phyloP scores from a whole-genome alignment of 129 eudicot species.

The Pittosporum tobira region DNA sequence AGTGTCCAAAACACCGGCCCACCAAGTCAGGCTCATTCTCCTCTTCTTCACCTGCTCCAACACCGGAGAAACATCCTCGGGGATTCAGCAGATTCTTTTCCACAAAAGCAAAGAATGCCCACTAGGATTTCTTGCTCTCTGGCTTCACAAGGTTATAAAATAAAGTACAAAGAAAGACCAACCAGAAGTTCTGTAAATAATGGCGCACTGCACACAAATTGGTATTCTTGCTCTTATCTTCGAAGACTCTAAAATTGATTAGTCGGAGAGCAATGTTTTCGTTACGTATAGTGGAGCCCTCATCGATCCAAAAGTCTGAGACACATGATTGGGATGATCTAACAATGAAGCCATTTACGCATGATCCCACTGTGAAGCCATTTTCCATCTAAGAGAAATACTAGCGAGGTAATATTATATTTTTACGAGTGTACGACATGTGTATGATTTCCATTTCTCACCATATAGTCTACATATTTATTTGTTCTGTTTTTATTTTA shows the following conservation, averaged over 20 bases:
- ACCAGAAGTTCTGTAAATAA: constrained; percentile 7
- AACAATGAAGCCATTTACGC: no score
- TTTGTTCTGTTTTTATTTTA: not conserved
- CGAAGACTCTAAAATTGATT: not conserved
- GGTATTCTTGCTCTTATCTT: not conserved
- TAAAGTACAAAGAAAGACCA: not conserved
- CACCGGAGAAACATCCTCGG: constrained; percentile 79
- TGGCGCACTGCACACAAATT: not conserved
- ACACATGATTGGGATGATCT: not conserved
- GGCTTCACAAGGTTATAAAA: not conserved
- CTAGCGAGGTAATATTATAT: constrained; percentile 10
- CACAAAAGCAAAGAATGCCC: constrained; percentile 43
- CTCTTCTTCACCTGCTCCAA: constrained; percentile 54
- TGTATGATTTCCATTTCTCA: constrained; percentile 18
- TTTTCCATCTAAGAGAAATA: not conserved
- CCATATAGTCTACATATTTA: no score
- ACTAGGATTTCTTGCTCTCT: constrained; percentile 15
- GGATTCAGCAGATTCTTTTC: constrained; percentile 92
- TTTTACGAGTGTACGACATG: constrained; percentile 32
- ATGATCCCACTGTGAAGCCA: not conserved
- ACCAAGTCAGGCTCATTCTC: constrained; percentile 78
- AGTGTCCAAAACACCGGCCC: constrained; percentile 48
- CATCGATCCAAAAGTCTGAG: not conserved
- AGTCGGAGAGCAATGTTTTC: no score
- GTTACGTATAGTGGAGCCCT: not conserved